phyloP scores from a whole-genome alignment of 768 basidiomycete genomes.

The Serendipita sp. region DNA sequence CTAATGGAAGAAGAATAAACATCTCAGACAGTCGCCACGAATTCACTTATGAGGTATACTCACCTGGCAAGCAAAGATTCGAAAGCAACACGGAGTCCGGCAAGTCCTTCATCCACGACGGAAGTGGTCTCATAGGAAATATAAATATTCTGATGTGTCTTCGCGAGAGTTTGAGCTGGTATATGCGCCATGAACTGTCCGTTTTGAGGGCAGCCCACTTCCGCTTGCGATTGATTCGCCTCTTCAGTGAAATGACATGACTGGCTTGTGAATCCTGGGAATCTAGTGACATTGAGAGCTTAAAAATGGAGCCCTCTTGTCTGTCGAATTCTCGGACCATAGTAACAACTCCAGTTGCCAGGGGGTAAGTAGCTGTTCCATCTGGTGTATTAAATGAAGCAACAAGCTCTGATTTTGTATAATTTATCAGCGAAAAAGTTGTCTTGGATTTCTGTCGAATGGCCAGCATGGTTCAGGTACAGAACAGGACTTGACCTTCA shows the following conservation, averaged over 20 bases:
- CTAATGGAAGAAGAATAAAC: constrained; percentile 18
- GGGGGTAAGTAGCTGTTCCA: too few species aligned
- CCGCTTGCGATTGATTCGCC: neutral
- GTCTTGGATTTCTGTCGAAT: too few species aligned
- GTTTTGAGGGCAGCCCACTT: neutral
- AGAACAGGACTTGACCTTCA: too few species aligned
- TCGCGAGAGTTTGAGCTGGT: constrained; percentile 30
- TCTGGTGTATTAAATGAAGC: too few species aligned
- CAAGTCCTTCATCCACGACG: constrained; percentile 42
- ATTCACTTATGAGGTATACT: constrained; percentile 12
- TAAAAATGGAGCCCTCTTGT: too few species aligned
- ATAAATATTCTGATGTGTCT: constrained; percentile 26
- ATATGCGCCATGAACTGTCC: constrained; percentile 44
- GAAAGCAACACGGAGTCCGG: constrained; percentile 55
- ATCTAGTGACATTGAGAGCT: too few species aligned
- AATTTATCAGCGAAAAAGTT: too few species aligned
- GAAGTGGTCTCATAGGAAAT: constrained; percentile 40
- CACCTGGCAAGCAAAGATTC: constrained; percentile 63
- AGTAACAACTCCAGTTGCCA: too few species aligned
- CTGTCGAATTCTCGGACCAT: too few species aligned
- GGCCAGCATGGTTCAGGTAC: too few species aligned
- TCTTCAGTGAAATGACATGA: neutral
- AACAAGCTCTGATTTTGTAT: too few species aligned
- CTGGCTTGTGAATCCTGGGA: too few species aligned
- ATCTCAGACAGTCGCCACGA: constrained; percentile 9